Conservation (phyloP, 805 yeast species). For the Candida hungchunana region DNA sequence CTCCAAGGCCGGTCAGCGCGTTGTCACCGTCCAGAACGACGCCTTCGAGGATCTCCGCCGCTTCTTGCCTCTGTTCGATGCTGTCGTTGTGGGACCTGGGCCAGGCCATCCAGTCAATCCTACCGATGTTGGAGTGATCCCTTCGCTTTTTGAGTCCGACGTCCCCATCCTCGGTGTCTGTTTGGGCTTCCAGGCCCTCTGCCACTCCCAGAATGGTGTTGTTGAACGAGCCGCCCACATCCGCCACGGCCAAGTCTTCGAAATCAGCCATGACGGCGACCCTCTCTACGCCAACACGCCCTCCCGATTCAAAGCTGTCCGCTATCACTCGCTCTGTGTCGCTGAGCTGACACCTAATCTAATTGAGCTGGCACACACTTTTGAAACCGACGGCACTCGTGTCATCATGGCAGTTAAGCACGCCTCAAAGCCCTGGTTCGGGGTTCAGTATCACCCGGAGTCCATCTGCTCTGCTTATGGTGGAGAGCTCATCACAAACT, state of each 20-base stretch:
- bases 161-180: constrained; percentile 88
- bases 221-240: constrained; percentile 53
- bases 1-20: constrained; percentile 38
- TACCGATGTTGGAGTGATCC: constrained; percentile 70
- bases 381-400: constrained; percentile 27
- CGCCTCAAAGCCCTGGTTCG: constrained; percentile 62
- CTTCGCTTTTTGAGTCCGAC: constrained; percentile 39
- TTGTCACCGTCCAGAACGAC: constrained; percentile 35
- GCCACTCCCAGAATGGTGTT: constrained; percentile 53
- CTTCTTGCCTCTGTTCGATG: constrained; percentile 55
- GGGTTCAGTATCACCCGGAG: constrained; percentile 97
- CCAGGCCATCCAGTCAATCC: constrained; percentile 81
- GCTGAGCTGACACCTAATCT: constrained; percentile 30
- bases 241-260: constrained; percentile 82
- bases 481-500: constrained; percentile 51
- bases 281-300: constrained; percentile 39
- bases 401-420: constrained; percentile 82
- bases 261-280: constrained; percentile 28
- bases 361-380: constrained; percentile 59
- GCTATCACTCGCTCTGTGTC: constrained; percentile 84
- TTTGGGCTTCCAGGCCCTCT: constrained; percentile 84
- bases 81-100: constrained; percentile 91
- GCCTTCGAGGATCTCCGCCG: constrained; percentile 34
- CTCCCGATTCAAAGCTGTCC: constrained; percentile 55
- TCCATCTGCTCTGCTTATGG: constrained; percentile 82